phyloP scores from a whole-genome alignment of 495 filamentous ascomycete species.

The Podospora conica region DNA sequence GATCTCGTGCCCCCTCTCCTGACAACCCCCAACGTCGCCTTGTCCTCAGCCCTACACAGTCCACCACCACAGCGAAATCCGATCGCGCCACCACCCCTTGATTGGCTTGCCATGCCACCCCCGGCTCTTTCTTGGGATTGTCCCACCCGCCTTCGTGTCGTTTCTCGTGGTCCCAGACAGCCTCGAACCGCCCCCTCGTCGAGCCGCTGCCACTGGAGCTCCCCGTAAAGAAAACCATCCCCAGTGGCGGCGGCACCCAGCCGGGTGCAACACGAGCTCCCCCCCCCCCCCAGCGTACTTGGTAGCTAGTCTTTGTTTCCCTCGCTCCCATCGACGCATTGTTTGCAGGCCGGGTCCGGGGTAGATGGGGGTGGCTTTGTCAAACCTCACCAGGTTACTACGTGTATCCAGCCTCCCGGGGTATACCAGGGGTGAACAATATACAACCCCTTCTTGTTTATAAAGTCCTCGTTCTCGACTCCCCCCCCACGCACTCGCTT shows the following conservation, averaged over 20 bases:
- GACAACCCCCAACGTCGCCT: background rate
- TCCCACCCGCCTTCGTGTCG: background rate
- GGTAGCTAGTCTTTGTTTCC: background rate
- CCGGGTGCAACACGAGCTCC: background rate
- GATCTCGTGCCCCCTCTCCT: background rate
- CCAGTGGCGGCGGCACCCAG: background rate
- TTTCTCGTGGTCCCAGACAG: background rate
- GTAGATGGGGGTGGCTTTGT: background rate
- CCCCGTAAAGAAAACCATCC: background rate
- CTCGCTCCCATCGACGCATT: conserved; percentile 1
- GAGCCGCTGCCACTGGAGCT: background rate
- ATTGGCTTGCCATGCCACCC: background rate
- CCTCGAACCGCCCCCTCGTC: background rate
- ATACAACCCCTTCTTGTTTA: background rate
- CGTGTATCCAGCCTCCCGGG: background rate
- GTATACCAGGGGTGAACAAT: background rate
- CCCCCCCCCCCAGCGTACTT: background rate
- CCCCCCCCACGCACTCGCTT: background rate
- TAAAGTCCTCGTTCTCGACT: background rate
- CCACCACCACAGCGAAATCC: too few species aligned
- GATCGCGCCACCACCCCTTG: background rate
- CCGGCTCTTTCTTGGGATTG: background rate
- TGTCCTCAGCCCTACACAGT: background rate
- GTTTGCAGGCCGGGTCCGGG: background rate
- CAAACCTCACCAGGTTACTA: background rate